phyloP scores from a whole-genome alignment of 352 stramenopile genomes.

The Phytophthora constricta region DNA sequence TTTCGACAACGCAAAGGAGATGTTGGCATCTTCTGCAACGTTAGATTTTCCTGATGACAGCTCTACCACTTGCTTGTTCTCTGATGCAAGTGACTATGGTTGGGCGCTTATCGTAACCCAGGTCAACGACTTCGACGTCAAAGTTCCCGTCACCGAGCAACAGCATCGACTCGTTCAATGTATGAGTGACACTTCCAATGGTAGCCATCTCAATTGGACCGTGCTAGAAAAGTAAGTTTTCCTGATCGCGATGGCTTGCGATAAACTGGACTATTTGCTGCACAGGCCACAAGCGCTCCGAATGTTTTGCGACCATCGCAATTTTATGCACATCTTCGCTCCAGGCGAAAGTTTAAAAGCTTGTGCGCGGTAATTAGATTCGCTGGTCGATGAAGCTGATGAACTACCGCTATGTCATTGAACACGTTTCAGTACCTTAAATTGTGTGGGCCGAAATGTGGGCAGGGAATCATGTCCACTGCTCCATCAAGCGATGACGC shows the following conservation, averaged over 20 bases:
- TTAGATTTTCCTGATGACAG: conserved; percentile 7
- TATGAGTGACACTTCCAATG: background rate
- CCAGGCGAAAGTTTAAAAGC: conserved; percentile 9
- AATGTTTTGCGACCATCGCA: conserved; percentile 12
- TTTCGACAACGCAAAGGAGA: conserved; percentile 7
- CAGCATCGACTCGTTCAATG: background rate
- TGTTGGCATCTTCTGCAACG: background rate
- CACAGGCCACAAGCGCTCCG: background rate
- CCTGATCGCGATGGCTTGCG: conserved; percentile 2
- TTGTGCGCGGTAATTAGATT: conserved; percentile 8
- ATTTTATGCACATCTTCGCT: conserved; percentile 14
- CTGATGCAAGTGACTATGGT: conserved; percentile 3
- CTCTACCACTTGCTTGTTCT: conserved; percentile 6
- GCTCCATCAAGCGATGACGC: background rate
- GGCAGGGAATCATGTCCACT: background rate
- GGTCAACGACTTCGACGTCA: background rate
- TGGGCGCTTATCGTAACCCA: background rate
- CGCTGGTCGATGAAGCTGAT: too few species aligned
- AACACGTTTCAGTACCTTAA: conserved; percentile 5
- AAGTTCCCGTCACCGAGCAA: background rate
- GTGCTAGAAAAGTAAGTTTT: conserved; percentile 9
- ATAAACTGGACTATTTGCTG: conserved; percentile 12
- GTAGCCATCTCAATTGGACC: too few species aligned
- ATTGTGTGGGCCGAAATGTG: conserved; percentile 31
- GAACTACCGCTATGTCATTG: conserved; percentile 21